These are phyloP conservation scores for Boletus subparvulus DNA, from an alignment of 768 basidiomycete species.

Conservation along the genomic window DNA sequence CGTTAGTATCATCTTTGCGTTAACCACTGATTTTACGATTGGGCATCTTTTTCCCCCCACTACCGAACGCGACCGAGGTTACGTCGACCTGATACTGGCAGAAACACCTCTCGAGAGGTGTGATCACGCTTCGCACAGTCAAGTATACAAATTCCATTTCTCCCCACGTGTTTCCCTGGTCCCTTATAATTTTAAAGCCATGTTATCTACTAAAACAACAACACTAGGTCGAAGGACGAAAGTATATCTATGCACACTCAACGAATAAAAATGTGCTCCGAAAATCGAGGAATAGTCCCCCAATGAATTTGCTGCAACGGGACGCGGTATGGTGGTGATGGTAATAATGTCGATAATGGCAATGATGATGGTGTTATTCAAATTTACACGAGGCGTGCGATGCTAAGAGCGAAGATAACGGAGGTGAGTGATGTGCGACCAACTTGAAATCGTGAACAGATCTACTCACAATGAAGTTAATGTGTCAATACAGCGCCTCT, in stretches of 20 bases:
- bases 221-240: constrained; percentile 23
- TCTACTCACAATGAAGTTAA: constrained; percentile 24
- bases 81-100: not conserved
- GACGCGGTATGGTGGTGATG: constrained; percentile 6
- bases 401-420: not conserved
- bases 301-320: constrained; percentile 7
- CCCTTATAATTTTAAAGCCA: not conserved
- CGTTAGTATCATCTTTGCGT: not conserved
- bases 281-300: constrained; percentile 1
- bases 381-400: constrained; percentile 4
- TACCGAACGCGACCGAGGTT: not conserved
- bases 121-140: not conserved
- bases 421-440: constrained; percentile 7
- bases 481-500: not conserved
- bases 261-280: constrained; percentile 16
- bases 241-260: constrained; percentile 15
- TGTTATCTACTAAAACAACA: constrained; percentile 23
- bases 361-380: constrained; percentile 3
- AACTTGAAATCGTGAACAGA: not conserved
- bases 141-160: constrained; percentile 5
- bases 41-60: not conserved
- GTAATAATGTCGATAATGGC: not conserved
- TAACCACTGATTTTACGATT: not conserved
- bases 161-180: not conserved
- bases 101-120: not conserved